phyloP scores from a whole-genome alignment of 306 rosid species.

The Prunus kanzakura region DNA sequence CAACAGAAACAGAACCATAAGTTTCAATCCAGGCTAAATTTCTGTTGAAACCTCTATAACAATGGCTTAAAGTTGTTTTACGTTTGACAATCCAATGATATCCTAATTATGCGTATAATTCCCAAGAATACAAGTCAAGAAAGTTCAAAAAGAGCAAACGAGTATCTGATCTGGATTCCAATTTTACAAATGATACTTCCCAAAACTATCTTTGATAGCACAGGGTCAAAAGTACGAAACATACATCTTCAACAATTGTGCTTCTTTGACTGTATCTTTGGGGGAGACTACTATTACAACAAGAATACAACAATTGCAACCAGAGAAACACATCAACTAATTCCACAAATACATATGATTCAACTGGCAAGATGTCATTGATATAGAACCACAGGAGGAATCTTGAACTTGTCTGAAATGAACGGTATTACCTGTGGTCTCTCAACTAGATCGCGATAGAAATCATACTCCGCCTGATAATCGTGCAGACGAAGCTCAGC shows the following conservation, averaged over 20 bases:
- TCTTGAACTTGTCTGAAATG: constrained; percentile 54
- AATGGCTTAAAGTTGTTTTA: neutral
- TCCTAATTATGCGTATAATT: neutral
- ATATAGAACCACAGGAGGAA: constrained; percentile 80
- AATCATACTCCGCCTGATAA: constrained; percentile 86
- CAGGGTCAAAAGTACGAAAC: constrained; percentile 25
- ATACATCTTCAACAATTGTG: constrained; percentile 20
- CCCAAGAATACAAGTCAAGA: neutral
- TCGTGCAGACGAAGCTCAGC: constrained; percentile 87
- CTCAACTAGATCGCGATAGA: constrained; percentile 66
- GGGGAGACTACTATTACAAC: neutral
- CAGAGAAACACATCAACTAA: constrained; percentile 12
- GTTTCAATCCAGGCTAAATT: neutral
- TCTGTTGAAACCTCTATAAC: neutral
- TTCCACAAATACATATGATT: constrained; percentile 16
- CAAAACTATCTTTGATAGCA: constrained; percentile 45
- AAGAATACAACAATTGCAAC: constrained; percentile 26
- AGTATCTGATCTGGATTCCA: constrained; percentile 32
- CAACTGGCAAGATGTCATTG: constrained; percentile 34
- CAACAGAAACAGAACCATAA: neutral
- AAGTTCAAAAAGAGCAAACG: neutral
- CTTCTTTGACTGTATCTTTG: constrained; percentile 14
- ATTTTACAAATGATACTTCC: constrained; percentile 47
- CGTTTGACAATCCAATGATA: neutral
- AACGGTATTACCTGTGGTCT: constrained; percentile 66